Evolutionary conservation across 2,329 filamentous ascomycete genomes (phyloP).

Genomic region (Ascochyta pisi): DNA sequence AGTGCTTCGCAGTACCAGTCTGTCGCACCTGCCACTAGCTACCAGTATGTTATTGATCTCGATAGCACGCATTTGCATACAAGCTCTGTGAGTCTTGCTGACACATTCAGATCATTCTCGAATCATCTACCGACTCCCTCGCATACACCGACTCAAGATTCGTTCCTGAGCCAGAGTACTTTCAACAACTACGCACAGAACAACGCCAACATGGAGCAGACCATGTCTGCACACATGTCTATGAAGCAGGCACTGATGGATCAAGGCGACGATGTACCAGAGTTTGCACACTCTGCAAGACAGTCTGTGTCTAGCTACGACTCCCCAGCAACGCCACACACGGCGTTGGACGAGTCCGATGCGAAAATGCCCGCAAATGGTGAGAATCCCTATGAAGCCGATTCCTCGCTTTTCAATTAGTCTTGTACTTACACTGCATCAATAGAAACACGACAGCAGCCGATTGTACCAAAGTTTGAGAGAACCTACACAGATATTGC

Average conservation of each 20-base stretch:
- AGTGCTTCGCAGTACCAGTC: conserved; percentile 45
- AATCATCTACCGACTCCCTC: conserved; percentile 63
- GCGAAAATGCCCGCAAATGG: conserved; percentile 61
- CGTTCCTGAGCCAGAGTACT: conserved; percentile 54
- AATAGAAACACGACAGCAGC: conserved; percentile 58
- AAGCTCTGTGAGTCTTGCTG: conserved; percentile 33
- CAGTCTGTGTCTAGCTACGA: conserved; percentile 67
- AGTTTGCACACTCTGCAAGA: conserved; percentile 61
- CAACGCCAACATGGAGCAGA: conserved; percentile 51
- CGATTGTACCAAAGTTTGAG: conserved; percentile 73
- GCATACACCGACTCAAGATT: conserved; percentile 61
- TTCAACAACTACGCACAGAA: conserved; percentile 57
- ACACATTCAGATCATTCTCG: conserved; percentile 53
- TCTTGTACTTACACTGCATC: conserved; percentile 71
- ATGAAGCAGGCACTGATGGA: conserved; percentile 67
- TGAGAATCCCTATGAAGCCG: conserved; percentile 55
- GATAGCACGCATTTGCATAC: conserved; percentile 31
- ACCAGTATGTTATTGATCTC: conserved; percentile 55
- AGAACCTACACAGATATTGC: conserved; percentile 87
- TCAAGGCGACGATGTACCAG: conserved; percentile 58
- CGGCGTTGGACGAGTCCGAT: conserved; percentile 60
- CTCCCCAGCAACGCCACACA: conserved; percentile 68
- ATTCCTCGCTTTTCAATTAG: conserved; percentile 61
- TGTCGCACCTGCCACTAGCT: conserved; percentile 36
- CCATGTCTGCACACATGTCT: conserved; percentile 62